Evolutionary conservation across 1,139 yeast species (phyloP), one percentile per base, ranked within the genome.

Genomic region (Ogataea hybrid): DNA sequence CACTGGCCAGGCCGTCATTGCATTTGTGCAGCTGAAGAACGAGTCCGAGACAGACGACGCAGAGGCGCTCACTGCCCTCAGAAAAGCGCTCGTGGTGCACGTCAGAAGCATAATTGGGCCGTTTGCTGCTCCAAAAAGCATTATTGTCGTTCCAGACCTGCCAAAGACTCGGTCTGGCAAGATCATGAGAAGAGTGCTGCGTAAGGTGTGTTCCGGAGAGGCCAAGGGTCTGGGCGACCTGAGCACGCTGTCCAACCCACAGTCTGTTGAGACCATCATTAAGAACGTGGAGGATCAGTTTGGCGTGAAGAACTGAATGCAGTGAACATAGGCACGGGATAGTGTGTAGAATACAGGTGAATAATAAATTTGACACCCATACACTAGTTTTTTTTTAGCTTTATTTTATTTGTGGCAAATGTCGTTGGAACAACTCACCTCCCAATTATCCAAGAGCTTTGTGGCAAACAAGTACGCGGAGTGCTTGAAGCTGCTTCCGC

Each of bases 111-210:
- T 84, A 62, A 92, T 92, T 64, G 98, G 98, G 43, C 98, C 98
- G 43, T 92, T 92, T 69, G 98, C 98, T 33, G 95, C 97, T 45
- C 98, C 98, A 65, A 90, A 90, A 71, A 74, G 85, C 34, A 90
- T 90, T 43, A 79, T 90, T 50, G 72, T 89, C 50, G 96, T 92
- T 43, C 78, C 76, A 46, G 98, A 92, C 62, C 79, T 92, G 67
- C 98, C 98, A 67, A 90, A 89, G 79, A 92, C 98, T 27, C 81
- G 98, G 72, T 88, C 96, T 23, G 98, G 98, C 60, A 92, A 92
- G 78, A 90, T 92, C 65, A 90, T 92, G 96, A 85, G 98, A 77
- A 86, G 98, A 74, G 86, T 92, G 57, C 77, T 92, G 69, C 84
- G 98, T 73, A 92, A 92, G 75, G 74, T 92, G 49, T 81, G 92